Percentiles rank a stretch among this genome's conserved stretches.
Conservation (phyloP, 176 grass and related monocot species). For the Saccharum spontaneum region DNA sequence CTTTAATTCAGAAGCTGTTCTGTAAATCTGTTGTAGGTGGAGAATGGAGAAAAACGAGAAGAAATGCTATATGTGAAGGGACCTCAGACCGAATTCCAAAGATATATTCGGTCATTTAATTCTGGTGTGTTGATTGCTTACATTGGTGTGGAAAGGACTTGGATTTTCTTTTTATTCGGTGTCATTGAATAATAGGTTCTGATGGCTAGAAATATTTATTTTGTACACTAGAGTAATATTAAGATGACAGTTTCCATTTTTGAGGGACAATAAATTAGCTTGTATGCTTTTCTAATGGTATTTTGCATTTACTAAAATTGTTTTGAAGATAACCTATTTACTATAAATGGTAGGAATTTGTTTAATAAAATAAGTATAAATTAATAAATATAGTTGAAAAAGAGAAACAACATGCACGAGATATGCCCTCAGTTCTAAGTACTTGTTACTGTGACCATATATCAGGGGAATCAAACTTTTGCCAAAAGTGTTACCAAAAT, state of each 20-base stretch:
- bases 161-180: background rate
- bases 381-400: background rate
- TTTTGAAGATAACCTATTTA: background rate
- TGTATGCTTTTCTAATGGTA: background rate
- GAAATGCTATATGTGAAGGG: slow-evolving; percentile 74
- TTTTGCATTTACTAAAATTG: background rate
- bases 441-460: background rate
- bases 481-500: background rate
- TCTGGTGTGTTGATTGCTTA: slow-evolving; percentile 45
- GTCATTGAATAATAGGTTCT: background rate
- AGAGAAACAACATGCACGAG: background rate
- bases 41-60: slow-evolving; percentile 65
- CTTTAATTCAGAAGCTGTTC: slow-evolving; percentile 25
- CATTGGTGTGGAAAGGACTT: slow-evolving; percentile 9
- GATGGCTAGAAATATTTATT: background rate
- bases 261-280: background rate
- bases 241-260: background rate
- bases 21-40: slow-evolving; percentile 51
- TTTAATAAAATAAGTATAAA: background rate
- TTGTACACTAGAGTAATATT: background rate
- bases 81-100: slow-evolving; percentile 87
- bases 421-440: background rate
- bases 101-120: slow-evolving; percentile 76
- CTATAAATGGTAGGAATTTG: slow-evolving; percentile 1
- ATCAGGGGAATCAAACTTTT: background rate